Evolutionary conservation across 768 basidiomycete genomes (phyloP), one percentile per base, ranked within the genome.

Genomic region (Lentinula raphanica): DNA sequence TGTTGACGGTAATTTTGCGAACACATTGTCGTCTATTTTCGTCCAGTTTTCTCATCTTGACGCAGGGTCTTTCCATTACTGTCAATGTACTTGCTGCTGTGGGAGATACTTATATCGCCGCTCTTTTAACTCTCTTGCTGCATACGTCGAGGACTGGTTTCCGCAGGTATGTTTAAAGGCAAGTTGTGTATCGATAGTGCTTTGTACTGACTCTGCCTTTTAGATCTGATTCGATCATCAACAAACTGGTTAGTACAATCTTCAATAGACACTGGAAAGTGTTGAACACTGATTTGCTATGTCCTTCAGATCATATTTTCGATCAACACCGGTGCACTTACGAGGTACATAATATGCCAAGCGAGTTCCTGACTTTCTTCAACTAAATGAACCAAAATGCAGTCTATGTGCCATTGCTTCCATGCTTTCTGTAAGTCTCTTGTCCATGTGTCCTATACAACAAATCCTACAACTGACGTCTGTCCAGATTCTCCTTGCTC

Each of bases 171-270:
- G 3, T 21, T 21, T 23, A 32, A 1, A 17, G 32, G 19, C n/a
- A n/a, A n/a, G n/a, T n/a, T n/a, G n/a, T n/a, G n/a, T 67, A 51
- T 25, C 9, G 17, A 45, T 15, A 56, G 12, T 12, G 17, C 1
- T n/a, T 32, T n/a, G n/a, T n/a, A 35, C 4, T 21, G 38, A 8
- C 9, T 56, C 29, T 59, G 17, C 12, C 28, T 32, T 11, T 15
- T 61, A 76, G 74, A 60, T 80, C 80, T 7, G 76, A 81, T 46
- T 76, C 74, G 1, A 72, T 81, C 68, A 79, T 82, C 63, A 74
- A 68, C 59, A 78, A 74, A 58, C 59, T 82, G 58, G 75, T 75
- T 56, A 21, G 72, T 59, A 13, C 9, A 5, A 36, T 7, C 58
- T 21, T n/a, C 39, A 32, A n/a, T n/a, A n/a, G n/a, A n/a, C n/a